Evolutionary conservation across 257 asterid species (phyloP).

Genomic region (Nicotiana paniculata): DNA sequence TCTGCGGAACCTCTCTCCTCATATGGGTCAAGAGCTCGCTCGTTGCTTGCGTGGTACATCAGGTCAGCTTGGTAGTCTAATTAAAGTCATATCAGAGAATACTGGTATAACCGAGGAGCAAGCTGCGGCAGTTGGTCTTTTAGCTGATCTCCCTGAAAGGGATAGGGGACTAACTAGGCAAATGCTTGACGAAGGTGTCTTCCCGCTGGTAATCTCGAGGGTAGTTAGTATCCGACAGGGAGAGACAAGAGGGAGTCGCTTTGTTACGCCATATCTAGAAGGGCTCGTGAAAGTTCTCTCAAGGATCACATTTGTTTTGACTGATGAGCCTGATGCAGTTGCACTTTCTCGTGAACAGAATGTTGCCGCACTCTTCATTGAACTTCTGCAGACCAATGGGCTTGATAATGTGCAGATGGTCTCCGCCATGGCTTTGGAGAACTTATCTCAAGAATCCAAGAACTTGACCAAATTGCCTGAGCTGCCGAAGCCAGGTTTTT

Average conservation of each 20-base stretch:
- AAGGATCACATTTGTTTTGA: conserved; percentile 61
- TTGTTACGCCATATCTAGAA: conserved; percentile 78
- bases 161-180: conserved; percentile 68
- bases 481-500: conserved; percentile 49
- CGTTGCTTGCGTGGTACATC: conserved; percentile 63
- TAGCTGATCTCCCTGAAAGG: conserved; percentile 86
- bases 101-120: conserved; percentile 77
- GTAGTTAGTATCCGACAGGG: conserved; percentile 62
- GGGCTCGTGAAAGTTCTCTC: conserved; percentile 88
- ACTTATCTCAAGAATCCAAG: conserved; percentile 67
- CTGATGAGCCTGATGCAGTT: conserved; percentile 51
- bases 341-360: conserved; percentile 53
- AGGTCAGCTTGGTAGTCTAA: conserved; percentile 69
- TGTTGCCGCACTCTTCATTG: conserved; percentile 63
- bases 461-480: conserved; percentile 64
- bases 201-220: conserved; percentile 47
- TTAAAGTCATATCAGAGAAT: conserved; percentile 57
- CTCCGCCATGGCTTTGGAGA: conserved; percentile 87
- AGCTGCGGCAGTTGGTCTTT: conserved; percentile 74
- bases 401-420: conserved; percentile 91
- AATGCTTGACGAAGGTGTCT: conserved; percentile 73
- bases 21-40: conserved; percentile 81
- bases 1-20: conserved; percentile 72
- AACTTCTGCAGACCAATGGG: conserved; percentile 72
- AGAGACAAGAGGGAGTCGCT: conserved; percentile 71